These are phyloP conservation scores for Dipteronia sinensis DNA, from an alignment of 345 rosid species.

Conservation along the genomic window DNA sequence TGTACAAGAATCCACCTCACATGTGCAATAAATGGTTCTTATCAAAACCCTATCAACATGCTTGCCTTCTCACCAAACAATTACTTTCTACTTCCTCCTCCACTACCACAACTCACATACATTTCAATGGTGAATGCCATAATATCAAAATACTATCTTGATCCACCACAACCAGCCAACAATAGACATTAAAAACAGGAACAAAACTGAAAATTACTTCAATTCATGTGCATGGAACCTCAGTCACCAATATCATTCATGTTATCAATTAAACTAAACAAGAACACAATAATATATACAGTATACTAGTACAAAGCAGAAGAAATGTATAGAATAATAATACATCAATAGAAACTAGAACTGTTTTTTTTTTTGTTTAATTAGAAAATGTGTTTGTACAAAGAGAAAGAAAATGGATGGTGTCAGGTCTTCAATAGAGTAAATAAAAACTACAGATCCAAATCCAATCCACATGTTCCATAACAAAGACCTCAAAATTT, in stretches of 20 bases:
- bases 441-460: conserved; percentile 12
- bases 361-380: not conserved
- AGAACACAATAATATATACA: no score
- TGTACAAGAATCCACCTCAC: conserved; percentile 21
- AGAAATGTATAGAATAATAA: not conserved
- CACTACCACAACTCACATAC: not conserved
- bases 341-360: not conserved
- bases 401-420: conserved; percentile 4
- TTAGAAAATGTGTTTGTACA: conserved; percentile 24
- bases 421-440: conserved; percentile 9
- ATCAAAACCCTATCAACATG: conserved; percentile 25
- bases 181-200: no score
- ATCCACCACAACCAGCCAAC: not conserved
- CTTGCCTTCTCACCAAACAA: conserved; percentile 8
- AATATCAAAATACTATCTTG: not conserved
- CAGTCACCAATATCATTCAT: not conserved
- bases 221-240: not conserved
- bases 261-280: no score
- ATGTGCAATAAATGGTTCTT: conserved; percentile 36
- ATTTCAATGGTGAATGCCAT: not conserved
- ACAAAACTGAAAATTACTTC: not conserved
- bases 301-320: not conserved
- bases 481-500: conserved; percentile 14
- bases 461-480: conserved; percentile 21
- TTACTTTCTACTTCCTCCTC: not conserved